These are phyloP conservation scores for Ricinus communis DNA, from an alignment of 345 rosid species.

Conservation along the genomic window DNA sequence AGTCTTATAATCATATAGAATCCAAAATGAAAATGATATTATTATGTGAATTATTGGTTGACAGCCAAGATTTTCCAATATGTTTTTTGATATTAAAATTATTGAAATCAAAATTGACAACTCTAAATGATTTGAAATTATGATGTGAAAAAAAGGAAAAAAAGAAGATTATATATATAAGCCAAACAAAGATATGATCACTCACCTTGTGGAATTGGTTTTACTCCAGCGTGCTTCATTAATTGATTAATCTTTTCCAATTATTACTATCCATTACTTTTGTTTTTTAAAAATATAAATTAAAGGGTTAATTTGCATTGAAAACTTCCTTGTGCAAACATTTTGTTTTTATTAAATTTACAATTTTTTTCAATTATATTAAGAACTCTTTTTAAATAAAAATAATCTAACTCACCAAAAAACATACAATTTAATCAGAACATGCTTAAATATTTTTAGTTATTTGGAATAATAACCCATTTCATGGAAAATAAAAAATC, in stretches of 20 bases:
- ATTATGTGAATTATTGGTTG: neutral
- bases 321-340: no score
- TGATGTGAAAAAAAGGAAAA: neutral
- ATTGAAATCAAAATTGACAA: constrained; percentile 1
- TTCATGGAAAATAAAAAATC: no score
- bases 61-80: neutral
- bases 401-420: no score
- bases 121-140: constrained; percentile 13
- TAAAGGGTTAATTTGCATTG: no score
- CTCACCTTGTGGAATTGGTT: neutral
- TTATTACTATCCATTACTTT: constrained; percentile 1
- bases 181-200: neutral
- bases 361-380: no score
- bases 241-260: constrained; percentile 8
- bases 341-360: no score
- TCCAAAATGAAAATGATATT: neutral
- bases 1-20: neutral
- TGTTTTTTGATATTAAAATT: constrained; percentile 3
- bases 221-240: constrained; percentile 14
- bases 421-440: no score
- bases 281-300: no score
- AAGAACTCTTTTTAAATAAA: no score
- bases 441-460: no score
- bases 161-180: neutral
- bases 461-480: no score